Conservation (phyloP, 2,329 filamentous ascomycete species). For the Claviceps maximensis region DNA sequence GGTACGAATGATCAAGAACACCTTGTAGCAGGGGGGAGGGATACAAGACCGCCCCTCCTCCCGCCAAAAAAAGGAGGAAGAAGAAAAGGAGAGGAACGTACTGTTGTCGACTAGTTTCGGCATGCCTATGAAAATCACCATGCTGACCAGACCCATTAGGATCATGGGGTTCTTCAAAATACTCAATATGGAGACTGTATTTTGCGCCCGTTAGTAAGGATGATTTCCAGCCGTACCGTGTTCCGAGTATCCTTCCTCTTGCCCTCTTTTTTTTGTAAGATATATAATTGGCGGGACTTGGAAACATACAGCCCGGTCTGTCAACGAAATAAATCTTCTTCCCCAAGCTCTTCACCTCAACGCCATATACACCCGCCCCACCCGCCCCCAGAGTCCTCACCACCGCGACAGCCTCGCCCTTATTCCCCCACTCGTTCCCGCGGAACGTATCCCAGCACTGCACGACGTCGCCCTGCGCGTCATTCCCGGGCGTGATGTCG, state of each 20-base stretch:
- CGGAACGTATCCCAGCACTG: conserved; percentile 73
- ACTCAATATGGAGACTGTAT: conserved; percentile 58
- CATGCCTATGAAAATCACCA: conserved; percentile 81
- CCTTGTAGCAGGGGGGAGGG: too few species aligned
- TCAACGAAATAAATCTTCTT: conserved; percentile 66
- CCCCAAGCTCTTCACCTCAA: conserved; percentile 50
- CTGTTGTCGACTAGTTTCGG: conserved; percentile 93
- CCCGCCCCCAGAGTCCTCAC: conserved; percentile 25
- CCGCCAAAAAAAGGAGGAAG: background rate
- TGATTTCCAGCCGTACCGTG: too few species aligned
- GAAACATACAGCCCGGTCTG: conserved; percentile 58
- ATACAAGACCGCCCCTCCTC: too few species aligned
- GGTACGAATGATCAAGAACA: too few species aligned
- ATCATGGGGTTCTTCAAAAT: conserved; percentile 96
- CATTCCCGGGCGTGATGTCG: conserved; percentile 43
- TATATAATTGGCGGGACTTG: too few species aligned
- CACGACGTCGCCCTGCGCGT: conserved; percentile 23
- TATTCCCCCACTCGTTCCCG: conserved; percentile 82
- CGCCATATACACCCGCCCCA: conserved; percentile 18
- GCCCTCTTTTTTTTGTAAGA: too few species aligned
- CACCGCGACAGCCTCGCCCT: conserved; percentile 57
- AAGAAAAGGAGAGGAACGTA: conserved; percentile 35
- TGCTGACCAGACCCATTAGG: conserved; percentile 70
- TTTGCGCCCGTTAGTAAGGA: background rate
- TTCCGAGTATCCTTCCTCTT: background rate